Evolutionary conservation across 2,329 filamentous ascomycete species (phyloP).

Genomic region (Penicillium polonicum): DNA sequence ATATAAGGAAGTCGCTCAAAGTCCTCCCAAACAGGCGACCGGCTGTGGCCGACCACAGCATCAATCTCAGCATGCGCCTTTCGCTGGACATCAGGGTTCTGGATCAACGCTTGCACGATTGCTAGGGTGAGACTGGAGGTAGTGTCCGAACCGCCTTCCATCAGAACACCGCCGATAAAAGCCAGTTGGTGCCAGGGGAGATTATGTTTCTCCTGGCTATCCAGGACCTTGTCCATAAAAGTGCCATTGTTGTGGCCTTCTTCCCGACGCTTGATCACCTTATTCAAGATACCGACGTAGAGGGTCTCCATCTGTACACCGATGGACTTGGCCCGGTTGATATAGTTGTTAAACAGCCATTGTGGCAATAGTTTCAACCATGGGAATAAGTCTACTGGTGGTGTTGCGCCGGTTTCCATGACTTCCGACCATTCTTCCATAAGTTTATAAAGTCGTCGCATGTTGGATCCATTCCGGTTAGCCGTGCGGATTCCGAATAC

Average conservation of each 20-base stretch:
- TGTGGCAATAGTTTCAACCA: slow-evolving; percentile 1
- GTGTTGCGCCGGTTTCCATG: slow-evolving; percentile 4
- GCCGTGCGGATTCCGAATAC: slow-evolving; percentile 3
- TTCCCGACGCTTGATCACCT: neutral
- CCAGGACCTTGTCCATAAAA: neutral
- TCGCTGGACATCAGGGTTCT: neutral
- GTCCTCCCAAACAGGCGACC: neutral
- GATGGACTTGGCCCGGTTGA: neutral
- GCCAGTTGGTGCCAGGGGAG: neutral
- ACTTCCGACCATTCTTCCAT: slow-evolving; percentile 6
- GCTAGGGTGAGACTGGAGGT: neutral
- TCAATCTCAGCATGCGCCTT: slow-evolving; percentile 4
- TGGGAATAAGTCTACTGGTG: slow-evolving; percentile 1
- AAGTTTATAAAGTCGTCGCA: neutral
- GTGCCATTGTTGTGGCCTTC: neutral
- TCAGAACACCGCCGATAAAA: slow-evolving; percentile 2
- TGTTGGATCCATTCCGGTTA: neutral
- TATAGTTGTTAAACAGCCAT: neutral
- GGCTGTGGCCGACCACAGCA: neutral
- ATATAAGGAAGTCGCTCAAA: slow-evolving; percentile 1
- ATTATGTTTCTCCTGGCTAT: neutral
- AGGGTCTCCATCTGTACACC: neutral
- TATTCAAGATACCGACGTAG: neutral
- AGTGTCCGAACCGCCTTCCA: slow-evolving; percentile 5
- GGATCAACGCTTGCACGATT: slow-evolving; percentile 1